Percentiles rank a stretch among this genome's conserved stretches.
phyloP scores from a whole-genome alignment of 2,329 filamentous ascomycete species.

The Phialemonium atrogriseum region DNA sequence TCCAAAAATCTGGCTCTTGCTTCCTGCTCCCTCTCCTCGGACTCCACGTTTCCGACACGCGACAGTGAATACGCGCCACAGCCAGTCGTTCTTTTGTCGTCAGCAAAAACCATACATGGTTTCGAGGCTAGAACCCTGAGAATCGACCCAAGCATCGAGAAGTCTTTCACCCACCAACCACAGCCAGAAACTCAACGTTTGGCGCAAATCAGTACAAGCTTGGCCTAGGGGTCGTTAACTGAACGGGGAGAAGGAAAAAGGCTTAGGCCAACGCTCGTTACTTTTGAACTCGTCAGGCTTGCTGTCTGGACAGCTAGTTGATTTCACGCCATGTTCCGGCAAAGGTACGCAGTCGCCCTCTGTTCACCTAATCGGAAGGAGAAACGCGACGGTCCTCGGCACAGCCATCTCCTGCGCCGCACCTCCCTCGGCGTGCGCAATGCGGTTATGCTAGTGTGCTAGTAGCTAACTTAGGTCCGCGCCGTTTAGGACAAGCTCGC shows the following conservation, averaged over 20 bases:
- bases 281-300: constrained; percentile 1
- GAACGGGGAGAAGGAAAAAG: neutral
- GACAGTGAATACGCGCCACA: no score
- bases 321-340: constrained; percentile 2
- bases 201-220: neutral
- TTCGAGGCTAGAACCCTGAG: neutral
- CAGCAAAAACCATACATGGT: neutral
- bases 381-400: neutral
- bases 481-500: constrained; percentile 57
- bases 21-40: neutral
- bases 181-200: neutral
- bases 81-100: no score
- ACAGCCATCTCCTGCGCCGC: neutral
- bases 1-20: constrained; percentile 1
- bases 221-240: neutral
- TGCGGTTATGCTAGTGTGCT: no score
- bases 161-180: neutral
- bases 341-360: constrained; percentile 1
- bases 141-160: neutral
- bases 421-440: neutral
- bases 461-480: constrained; percentile 5
- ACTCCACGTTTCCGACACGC: neutral
- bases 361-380: neutral
- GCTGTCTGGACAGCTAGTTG: constrained; percentile 2
- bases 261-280: neutral